Conservation (phyloP, 352 stramenopile genomes). For the Phytophthora vignae region DNA sequence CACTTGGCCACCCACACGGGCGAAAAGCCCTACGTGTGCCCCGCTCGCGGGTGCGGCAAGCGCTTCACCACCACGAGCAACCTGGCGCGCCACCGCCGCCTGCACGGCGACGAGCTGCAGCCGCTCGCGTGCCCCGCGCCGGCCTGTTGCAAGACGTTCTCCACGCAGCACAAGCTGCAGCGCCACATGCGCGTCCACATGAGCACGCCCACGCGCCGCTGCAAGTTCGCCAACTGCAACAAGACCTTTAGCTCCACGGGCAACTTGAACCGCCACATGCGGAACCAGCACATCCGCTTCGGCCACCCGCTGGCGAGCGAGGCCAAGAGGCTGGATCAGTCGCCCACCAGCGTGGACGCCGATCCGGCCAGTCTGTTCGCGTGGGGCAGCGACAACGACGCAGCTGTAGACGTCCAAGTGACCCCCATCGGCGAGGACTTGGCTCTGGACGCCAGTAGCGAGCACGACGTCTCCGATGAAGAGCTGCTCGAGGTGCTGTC, state of each 20-base stretch:
- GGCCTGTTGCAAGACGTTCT: conserved; percentile 44
- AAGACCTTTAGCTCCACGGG: conserved; percentile 75
- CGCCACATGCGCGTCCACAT: conserved; percentile 63
- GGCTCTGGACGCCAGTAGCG: conserved; percentile 22
- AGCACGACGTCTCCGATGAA: conserved; percentile 34
- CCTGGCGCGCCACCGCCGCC: conserved; percentile 48
- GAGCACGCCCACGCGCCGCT: conserved; percentile 43
- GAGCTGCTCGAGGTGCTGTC: conserved; percentile 49
- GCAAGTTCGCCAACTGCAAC: conserved; percentile 49
- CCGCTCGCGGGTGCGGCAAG: conserved; percentile 47
- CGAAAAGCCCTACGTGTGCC: conserved; percentile 60
- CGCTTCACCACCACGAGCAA: conserved; percentile 64
- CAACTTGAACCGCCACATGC: conserved; percentile 69
- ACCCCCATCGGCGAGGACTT: conserved; percentile 19
- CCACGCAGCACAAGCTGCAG: conserved; percentile 54
- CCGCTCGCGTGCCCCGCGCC: conserved; percentile 32
- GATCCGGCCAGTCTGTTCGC: conserved; percentile 7
- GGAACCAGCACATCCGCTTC: conserved; percentile 55
- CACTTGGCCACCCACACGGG: conserved; percentile 58
- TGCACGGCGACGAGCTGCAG: conserved; percentile 47
- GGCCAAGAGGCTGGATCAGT: conserved; percentile 19
- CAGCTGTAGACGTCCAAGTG: conserved; percentile 2
- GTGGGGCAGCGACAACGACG: conserved; percentile 9
- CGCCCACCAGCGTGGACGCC: conserved; percentile 32
- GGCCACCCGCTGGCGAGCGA: conserved; percentile 33